Conservation (phyloP, 2,329 filamentous ascomycete genomes). For the Colletotrichum phormii region DNA sequence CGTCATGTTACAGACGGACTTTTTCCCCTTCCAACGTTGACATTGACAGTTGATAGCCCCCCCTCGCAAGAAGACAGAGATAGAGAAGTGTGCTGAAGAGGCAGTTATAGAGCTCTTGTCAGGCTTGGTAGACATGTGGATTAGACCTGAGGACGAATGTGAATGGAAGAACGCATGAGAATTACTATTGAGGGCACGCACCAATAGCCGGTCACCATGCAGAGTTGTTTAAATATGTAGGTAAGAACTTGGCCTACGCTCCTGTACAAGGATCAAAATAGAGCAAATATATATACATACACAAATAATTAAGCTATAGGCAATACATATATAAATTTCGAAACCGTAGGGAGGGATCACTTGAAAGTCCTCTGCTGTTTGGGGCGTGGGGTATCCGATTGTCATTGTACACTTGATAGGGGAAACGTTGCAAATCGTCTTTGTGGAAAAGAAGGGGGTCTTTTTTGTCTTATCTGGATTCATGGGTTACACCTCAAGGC, state of each 20-base stretch:
- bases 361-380: not conserved
- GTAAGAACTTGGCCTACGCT: not conserved
- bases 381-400: not conserved
- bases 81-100: too few species aligned
- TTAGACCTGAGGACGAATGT: too few species aligned
- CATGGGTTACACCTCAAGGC: conserved; percentile 7
- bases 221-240: not conserved
- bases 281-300: not conserved
- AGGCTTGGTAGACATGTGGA: too few species aligned
- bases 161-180: too few species aligned
- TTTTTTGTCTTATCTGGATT: not conserved
- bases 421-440: conserved; percentile 1
- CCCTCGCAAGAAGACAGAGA: too few species aligned
- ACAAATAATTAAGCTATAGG: not conserved
- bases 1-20: not conserved
- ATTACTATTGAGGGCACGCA: too few species aligned
- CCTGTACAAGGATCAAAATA: not conserved
- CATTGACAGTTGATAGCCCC: too few species aligned
- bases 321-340: not conserved
- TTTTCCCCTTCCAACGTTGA: too few species aligned
- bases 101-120: too few species aligned
- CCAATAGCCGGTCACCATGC: too few species aligned
- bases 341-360: not conserved
- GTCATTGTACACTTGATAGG: conserved; percentile 2
- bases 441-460: not conserved